Percentiles rank a stretch among this genome's conserved stretches.
phyloP scores from a whole-genome alignment of 768 basidiomycete species.

The Chiua virens region DNA sequence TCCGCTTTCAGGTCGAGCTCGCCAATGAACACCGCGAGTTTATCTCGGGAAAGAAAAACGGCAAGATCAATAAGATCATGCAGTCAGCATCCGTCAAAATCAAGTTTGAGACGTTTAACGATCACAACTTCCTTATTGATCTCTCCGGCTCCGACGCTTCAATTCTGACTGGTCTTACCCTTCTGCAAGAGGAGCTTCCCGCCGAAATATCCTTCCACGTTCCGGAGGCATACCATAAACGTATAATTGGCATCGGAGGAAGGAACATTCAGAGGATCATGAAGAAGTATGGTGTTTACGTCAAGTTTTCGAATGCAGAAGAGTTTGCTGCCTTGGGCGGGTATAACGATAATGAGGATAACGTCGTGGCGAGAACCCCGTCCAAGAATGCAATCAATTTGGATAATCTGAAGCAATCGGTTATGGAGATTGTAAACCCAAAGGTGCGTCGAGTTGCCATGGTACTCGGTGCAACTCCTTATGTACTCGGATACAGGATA shows the following conservation, averaged over 20 bases:
- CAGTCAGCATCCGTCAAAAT: slow-evolving; percentile 96
- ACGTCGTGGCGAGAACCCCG: slow-evolving; percentile 96
- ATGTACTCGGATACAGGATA: slow-evolving; percentile 59
- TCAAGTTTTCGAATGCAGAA: slow-evolving; percentile 98
- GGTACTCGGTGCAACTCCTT: background rate
- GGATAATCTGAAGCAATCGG: slow-evolving; percentile 91
- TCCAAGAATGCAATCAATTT: slow-evolving; percentile 96
- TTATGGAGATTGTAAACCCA: slow-evolving; percentile 97
- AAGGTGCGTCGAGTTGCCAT: slow-evolving; percentile 56
- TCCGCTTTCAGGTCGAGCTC: slow-evolving; percentile 96
- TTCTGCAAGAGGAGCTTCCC: slow-evolving; percentile 96
- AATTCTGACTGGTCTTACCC: slow-evolving; percentile 81
- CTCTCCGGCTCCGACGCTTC: slow-evolving; percentile 83
- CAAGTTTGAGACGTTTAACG: slow-evolving; percentile 98
- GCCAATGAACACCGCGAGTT: slow-evolving; percentile 98
- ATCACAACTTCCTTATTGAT: slow-evolving; percentile 93
- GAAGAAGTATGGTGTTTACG: slow-evolving; percentile 99
- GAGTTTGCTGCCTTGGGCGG: slow-evolving; percentile 95
- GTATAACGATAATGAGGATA: slow-evolving; percentile 97
- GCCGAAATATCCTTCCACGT: slow-evolving; percentile 99
- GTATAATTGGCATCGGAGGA: slow-evolving; percentile 97
- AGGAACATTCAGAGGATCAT: slow-evolving; percentile 98
- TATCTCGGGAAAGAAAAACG: slow-evolving; percentile 99
- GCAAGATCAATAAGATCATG: slow-evolving; percentile 99
- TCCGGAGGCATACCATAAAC: slow-evolving; percentile 96